phyloP scores from a whole-genome alignment of 345 rosid genomes.

The Sisymbrium altissimum region DNA sequence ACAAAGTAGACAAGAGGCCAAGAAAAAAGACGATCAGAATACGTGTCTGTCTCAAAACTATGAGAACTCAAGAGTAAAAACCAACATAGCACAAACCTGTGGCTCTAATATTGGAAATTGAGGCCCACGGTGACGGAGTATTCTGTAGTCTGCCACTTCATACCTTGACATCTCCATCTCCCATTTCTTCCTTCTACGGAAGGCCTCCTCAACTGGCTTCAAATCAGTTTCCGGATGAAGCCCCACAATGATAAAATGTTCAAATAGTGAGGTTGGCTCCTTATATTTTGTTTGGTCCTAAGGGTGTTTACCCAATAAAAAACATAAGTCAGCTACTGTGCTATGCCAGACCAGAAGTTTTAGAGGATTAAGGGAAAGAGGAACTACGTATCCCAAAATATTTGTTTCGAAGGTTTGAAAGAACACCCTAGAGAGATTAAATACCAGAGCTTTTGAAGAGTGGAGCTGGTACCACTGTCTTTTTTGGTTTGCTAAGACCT shows the following conservation, averaged over 20 bases:
- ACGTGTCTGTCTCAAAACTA: not conserved
- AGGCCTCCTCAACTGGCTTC: slow-evolving; percentile 75
- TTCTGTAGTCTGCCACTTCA: slow-evolving; percentile 48
- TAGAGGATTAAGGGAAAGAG: not conserved
- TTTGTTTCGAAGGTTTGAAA: slow-evolving; percentile 8
- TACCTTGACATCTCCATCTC: slow-evolving; percentile 61
- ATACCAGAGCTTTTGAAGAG: slow-evolving; percentile 77
- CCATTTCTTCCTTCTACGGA: slow-evolving; percentile 80
- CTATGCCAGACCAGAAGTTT: not conserved
- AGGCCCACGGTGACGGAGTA: slow-evolving; percentile 57
- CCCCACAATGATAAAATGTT: slow-evolving; percentile 84
- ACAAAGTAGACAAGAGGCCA: not conserved
- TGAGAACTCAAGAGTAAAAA: not conserved
- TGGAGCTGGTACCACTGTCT: slow-evolving; percentile 97
- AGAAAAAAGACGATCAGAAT: not conserved
- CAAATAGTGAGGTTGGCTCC: slow-evolving; percentile 82
- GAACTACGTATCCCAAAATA: not conserved
- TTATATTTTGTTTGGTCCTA: slow-evolving; percentile 62
- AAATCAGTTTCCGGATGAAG: slow-evolving; percentile 82
- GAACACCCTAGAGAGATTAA: slow-evolving; percentile 19
- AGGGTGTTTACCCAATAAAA: slow-evolving; percentile 28
- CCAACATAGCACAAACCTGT: slow-evolving; percentile 55
- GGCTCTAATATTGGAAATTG: slow-evolving; percentile 76
- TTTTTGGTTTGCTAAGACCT: slow-evolving; percentile 91
- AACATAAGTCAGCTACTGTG: slow-evolving; percentile 5